phyloP scores from a whole-genome alignment of 352 stramenopile species.

The Globisporangium acanthophoron region DNA sequence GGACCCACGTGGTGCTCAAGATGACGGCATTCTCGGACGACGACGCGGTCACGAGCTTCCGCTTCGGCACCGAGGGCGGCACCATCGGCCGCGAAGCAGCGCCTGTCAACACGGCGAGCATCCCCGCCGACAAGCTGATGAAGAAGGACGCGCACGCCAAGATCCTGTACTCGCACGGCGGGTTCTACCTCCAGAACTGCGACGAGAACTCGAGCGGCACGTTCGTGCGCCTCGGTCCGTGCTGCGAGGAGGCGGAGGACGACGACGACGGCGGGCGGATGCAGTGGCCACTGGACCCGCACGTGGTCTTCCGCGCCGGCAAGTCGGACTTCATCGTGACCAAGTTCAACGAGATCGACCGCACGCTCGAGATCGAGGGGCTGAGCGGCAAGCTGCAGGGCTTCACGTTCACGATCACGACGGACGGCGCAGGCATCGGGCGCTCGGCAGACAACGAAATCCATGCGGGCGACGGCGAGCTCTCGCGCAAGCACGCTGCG shows the following conservation, averaged over 20 bases:
- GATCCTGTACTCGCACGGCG: slow-evolving; percentile 43
- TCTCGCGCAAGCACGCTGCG: slow-evolving; percentile 91
- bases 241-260: slow-evolving; percentile 18
- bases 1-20: slow-evolving; percentile 75
- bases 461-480: slow-evolving; percentile 92
- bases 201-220: slow-evolving; percentile 47
- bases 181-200: slow-evolving; percentile 64
- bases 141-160: slow-evolving; percentile 41
- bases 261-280: slow-evolving; percentile 55
- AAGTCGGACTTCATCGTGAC: slow-evolving; percentile 80
- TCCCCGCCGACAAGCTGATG: slow-evolving; percentile 72
- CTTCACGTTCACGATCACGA: slow-evolving; percentile 73
- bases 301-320: slow-evolving; percentile 65
- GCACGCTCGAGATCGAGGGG: slow-evolving; percentile 52
- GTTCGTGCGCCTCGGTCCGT: slow-evolving; percentile 56
- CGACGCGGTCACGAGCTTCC: slow-evolving; percentile 69
- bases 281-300: slow-evolving; percentile 67
- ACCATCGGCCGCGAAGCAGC: slow-evolving; percentile 40
- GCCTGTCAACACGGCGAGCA: slow-evolving; percentile 48
- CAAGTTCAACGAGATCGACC: slow-evolving; percentile 39
- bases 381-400: slow-evolving; percentile 61
- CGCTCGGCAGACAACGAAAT: slow-evolving; percentile 89
- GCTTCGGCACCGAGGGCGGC: slow-evolving; percentile 43
- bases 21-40: slow-evolving; percentile 80
- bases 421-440: slow-evolving; percentile 84